Conservation (phyloP, 805 yeast species). For the Ogataea sp. region DNA sequence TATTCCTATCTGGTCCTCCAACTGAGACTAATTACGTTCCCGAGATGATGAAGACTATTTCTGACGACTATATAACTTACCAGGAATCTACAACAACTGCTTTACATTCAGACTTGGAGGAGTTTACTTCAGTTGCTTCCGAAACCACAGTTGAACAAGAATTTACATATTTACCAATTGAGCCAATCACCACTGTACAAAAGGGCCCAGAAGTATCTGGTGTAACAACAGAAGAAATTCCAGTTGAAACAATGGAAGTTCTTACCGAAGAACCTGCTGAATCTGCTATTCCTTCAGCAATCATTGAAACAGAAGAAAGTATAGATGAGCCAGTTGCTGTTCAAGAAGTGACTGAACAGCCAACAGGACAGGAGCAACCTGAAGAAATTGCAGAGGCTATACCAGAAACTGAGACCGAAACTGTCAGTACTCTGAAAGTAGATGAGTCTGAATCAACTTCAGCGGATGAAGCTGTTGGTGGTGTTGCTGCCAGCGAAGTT, state of each 20-base stretch:
- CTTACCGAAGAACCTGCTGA: not conserved
- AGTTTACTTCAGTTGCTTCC: no score
- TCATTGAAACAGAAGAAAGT: constrained; percentile 2
- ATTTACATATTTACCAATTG: no score
- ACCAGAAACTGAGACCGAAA: not conserved
- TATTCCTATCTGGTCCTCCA: no score
- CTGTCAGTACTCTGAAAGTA: not conserved
- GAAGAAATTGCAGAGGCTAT: not conserved
- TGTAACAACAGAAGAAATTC: not conserved
- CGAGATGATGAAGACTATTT: constrained; percentile 5
- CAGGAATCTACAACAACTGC: no score
- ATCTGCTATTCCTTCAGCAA: no score
- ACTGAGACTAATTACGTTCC: constrained; percentile 14
- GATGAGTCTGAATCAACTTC: not conserved
- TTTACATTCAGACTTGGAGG: no score
- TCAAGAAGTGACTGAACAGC: not conserved
- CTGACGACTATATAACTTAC: constrained; percentile 1
- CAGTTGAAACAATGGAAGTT: not conserved
- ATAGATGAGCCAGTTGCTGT: constrained; percentile 1
- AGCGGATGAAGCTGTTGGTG: not conserved
- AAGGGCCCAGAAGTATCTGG: not conserved
- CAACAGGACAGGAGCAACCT: not conserved
- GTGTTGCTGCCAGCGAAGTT: not conserved
- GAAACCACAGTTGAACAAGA: no score
- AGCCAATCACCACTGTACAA: no score